Evolutionary conservation across 2,329 filamentous ascomycete genomes (phyloP).

Genomic region (Xylariaceae sp.): DNA sequence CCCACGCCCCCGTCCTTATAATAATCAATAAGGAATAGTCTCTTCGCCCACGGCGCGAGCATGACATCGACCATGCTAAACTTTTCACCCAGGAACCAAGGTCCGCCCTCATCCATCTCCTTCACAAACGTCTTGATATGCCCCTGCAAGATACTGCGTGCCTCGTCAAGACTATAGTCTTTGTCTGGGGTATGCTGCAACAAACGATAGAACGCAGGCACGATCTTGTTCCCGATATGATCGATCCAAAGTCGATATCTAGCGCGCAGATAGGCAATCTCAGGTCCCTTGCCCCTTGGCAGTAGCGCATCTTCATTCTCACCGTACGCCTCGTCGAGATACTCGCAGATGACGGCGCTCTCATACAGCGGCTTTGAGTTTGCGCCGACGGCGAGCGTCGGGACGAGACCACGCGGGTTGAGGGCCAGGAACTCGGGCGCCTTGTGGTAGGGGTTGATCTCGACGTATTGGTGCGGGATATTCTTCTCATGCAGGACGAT

Average conservation of each 20-base stretch:
- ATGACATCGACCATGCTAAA: conserved; percentile 66
- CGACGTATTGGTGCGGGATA: conserved; percentile 69
- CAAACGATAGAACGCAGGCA: conserved; percentile 63
- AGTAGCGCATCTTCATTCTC: conserved; percentile 47
- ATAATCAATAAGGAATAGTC: conserved; percentile 69
- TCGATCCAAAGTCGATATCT: conserved; percentile 68
- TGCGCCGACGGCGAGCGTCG: conserved; percentile 54
- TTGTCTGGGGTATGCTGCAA: conserved; percentile 51
- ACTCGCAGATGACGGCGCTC: conserved; percentile 67
- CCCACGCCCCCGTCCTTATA: conserved; percentile 58
- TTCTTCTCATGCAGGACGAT: conserved; percentile 68
- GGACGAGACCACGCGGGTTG: conserved; percentile 71
- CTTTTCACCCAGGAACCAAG: conserved; percentile 61
- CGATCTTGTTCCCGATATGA: conserved; percentile 60
- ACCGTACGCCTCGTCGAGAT: conserved; percentile 65
- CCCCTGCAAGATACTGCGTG: conserved; percentile 52
- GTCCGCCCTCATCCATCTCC: conserved; percentile 54
- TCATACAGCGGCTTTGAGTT: conserved; percentile 61
- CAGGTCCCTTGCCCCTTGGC: conserved; percentile 33
- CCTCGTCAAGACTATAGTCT: conserved; percentile 45
- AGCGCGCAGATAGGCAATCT: conserved; percentile 59
- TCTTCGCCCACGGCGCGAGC: conserved; percentile 66
- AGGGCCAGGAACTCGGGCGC: conserved; percentile 60
- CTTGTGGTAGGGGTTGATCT: conserved; percentile 76
- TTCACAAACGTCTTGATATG: conserved; percentile 55